Evolutionary conservation across 768 basidiomycete genomes (phyloP).

Genomic region (Galerina marginata): DNA sequence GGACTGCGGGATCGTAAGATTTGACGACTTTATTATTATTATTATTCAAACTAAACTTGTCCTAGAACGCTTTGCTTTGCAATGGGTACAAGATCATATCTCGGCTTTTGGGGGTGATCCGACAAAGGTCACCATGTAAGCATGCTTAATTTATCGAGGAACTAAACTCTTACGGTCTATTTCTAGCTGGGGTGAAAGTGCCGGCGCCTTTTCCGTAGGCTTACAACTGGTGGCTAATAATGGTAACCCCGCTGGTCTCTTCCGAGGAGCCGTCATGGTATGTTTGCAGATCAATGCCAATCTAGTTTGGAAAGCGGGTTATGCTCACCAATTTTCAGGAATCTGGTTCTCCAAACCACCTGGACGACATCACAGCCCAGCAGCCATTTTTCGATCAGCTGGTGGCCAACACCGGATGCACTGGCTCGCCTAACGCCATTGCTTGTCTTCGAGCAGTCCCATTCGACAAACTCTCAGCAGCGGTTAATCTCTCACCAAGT

Average conservation of each 20-base stretch:
- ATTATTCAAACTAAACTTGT: background rate
- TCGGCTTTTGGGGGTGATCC: slow-evolving; percentile 58
- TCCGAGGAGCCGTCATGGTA: slow-evolving; percentile 27
- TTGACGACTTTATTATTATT: background rate
- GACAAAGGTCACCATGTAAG: slow-evolving; percentile 44
- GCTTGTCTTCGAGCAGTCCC: slow-evolving; percentile 41
- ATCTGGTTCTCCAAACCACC: slow-evolving; percentile 23
- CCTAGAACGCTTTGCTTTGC: slow-evolving; percentile 49
- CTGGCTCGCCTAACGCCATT: slow-evolving; percentile 28
- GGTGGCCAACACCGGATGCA: slow-evolving; percentile 35
- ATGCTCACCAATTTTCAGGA: slow-evolving; percentile 9
- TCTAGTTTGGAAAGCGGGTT: background rate
- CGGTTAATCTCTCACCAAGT: slow-evolving; percentile 30
- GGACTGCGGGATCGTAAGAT: slow-evolving; percentile 56
- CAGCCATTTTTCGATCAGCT: slow-evolving; percentile 36
- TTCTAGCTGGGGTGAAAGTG: slow-evolving; percentile 29
- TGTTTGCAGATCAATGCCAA: background rate
- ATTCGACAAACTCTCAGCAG: slow-evolving; percentile 32
- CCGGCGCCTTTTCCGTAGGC: slow-evolving; percentile 26
- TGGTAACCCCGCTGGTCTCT: slow-evolving; percentile 23
- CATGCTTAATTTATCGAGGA: background rate
- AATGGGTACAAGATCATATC: slow-evolving; percentile 62
- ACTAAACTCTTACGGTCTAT: background rate
- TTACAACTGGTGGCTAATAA: slow-evolving; percentile 21
- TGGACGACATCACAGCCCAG: slow-evolving; percentile 12